These are phyloP conservation scores for Amanita rubescens DNA, from an alignment of 768 basidiomycete genomes.

Conservation along the genomic window DNA sequence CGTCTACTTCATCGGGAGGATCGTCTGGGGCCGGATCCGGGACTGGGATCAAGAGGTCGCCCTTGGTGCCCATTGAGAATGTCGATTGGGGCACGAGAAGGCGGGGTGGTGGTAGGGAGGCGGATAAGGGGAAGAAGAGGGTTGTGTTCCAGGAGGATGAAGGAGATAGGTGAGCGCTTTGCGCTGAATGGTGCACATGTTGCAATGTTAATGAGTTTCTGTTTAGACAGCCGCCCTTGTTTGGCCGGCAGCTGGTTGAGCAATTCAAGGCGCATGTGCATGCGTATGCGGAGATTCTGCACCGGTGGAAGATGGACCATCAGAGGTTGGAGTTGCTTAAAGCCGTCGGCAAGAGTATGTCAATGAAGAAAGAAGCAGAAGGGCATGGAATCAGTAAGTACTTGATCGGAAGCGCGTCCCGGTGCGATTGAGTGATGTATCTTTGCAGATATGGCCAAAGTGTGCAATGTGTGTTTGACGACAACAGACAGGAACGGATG, in stretches of 20 bases:
- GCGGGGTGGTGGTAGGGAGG: background rate
- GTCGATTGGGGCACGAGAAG: background rate
- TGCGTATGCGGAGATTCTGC: slow-evolving; percentile 68
- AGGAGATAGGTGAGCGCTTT: slow-evolving; percentile 2
- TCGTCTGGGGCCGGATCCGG: background rate
- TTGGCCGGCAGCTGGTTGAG: slow-evolving; percentile 32
- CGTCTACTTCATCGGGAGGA: slow-evolving; percentile 21
- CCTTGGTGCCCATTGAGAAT: slow-evolving; percentile 1
- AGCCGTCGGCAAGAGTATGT: slow-evolving; percentile 32
- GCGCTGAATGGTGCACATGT: too few species aligned
- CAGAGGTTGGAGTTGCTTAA: slow-evolving; percentile 73
- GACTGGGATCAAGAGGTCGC: slow-evolving; percentile 1
- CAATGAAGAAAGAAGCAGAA: background rate
- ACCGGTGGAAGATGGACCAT: slow-evolving; percentile 62
- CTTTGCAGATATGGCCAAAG: slow-evolving; percentile 35
- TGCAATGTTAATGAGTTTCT: too few species aligned
- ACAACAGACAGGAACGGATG: slow-evolving; percentile 33
- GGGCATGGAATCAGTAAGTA: slow-evolving; percentile 2
- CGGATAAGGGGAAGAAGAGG: background rate
- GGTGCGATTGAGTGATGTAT: background rate
- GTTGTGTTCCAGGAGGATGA: background rate
- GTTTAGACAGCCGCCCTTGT: slow-evolving; percentile 17
- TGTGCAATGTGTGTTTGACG: slow-evolving; percentile 38
- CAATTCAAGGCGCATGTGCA: slow-evolving; percentile 49
- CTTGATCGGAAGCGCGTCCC: background rate